Base-by-base conservation (phyloP, 768 basidiomycete species). In the Pluteus cervinus region DNA sequence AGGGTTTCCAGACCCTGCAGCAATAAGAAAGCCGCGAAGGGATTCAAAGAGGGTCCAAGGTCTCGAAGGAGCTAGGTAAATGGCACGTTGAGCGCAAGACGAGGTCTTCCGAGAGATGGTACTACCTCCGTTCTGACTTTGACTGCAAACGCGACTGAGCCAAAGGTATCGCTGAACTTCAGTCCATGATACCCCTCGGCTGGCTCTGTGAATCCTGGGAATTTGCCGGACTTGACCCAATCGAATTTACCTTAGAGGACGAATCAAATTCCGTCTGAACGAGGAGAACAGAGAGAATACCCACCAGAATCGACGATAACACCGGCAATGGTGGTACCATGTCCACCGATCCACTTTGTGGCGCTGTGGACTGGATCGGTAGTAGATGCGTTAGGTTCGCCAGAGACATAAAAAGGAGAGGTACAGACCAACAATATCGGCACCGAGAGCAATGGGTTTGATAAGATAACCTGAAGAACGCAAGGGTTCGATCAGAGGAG, bases 261-360 rank as follows among this genome's bases (percentile, higher is more conserved):
- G 33, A 21, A 46, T 33, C 10, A 28, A 8, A 20, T 16, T 16
- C 30, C 9, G 29, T n/a, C 18, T 4, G 9, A 22, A 9, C 7
- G 4, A 20, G 24, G 11, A 11, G 16, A 16, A 21, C 10, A 2
- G 12, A 11, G 42, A 5, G 26, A 16, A 24, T 37, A 50, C 37
- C 14, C 29, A 73, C 84, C 85, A 7, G 73, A 70, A 54, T 87
- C 85, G 32, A 89, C 57, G 41, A 90, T 62, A 20, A 86, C 75
- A 28, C 86, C 87, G 4, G 69, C 85, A 32, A 90, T 84, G 16
- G 81, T 83, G 0, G 79, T 87, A 21, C 87, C 86, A 43, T 86
- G 84, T 0, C 82, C 81, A 9, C 81, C 79, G 23, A 88, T 86
- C 87, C 86, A 90, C 50, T 90, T 88, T 1, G 86, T 87, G 1